Base-by-base conservation (phyloP, 331 rosid genomes). In the Acacia pycnantha region DNA sequence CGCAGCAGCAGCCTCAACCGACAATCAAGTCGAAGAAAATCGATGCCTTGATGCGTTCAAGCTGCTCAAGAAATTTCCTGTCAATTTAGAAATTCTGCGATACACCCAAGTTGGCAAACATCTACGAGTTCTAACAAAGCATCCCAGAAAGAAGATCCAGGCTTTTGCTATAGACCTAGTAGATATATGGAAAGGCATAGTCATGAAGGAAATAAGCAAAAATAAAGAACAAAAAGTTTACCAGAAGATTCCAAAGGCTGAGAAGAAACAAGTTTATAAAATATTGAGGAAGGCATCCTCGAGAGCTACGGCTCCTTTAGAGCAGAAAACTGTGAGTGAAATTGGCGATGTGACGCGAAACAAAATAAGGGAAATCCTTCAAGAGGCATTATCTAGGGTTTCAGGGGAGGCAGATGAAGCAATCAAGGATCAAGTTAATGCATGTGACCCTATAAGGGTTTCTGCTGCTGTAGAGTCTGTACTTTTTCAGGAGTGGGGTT, bases 61-160 rank as follows among this genome's bases (percentile, higher is more conserved):
- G 5, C 97, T 87, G 85, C 99, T 96, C 43, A 93, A 87, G 87
- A 86, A 84, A 37, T 93, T 96, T 72, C 98, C 99, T 1, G 99
- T 96, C 67, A 88, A 97, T 84, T 92, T 92, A 47, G 89, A 91
- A 77, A 88, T 91, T 80, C 99, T 96, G 41, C 95, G 90, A 61
- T 90, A 90, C 37, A 86, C 97, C 58, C 97, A 93, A 93, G 97
- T 95, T 48, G 99, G 99, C 16, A 95, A 92, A 84, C 97, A 83
- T 67, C 94, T 95, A 16, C 88, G 92, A 70, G 87, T 78, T 78
- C 94, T 95, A 64, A 93, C 95, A 2, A 95, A 92, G 27, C 99
- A 95, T 86, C 97, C 97, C 4, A 87, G 83, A 75, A 88, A 87
- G 92, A 93, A 87, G 77, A 95, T 95, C 56, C 48, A 27, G 15